Evolutionary conservation across 352 stramenopile genomes (phyloP).

Genomic region (Phytophthora foliorum): DNA sequence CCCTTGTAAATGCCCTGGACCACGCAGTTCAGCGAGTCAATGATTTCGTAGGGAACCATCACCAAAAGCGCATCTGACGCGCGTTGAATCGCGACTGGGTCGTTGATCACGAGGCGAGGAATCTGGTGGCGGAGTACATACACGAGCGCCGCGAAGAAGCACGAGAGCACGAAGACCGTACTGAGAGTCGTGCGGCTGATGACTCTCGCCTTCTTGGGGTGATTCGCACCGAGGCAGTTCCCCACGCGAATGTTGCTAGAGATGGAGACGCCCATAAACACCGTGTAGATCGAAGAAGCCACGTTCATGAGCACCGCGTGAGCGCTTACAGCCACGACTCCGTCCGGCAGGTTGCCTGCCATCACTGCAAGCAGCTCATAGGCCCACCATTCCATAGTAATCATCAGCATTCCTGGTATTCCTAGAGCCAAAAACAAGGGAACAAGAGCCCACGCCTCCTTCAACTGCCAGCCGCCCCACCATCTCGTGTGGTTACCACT

Average conservation of each 20-base stretch:
- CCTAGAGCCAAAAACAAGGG: conserved; percentile 66
- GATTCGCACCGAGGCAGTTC: conserved; percentile 84
- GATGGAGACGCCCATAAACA: conserved; percentile 77
- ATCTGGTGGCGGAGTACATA: conserved; percentile 59
- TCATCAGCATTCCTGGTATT: conserved; percentile 61
- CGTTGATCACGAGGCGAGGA: conserved; percentile 63
- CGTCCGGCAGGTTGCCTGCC: conserved; percentile 72
- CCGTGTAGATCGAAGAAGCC: conserved; percentile 68
- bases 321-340: conserved; percentile 75
- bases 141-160: conserved; percentile 48
- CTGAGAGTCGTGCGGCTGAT: conserved; percentile 57
- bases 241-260: conserved; percentile 81
- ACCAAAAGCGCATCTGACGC: conserved; percentile 67
- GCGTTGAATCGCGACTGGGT: conserved; percentile 53
- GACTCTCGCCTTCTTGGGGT: conserved; percentile 68
- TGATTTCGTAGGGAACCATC: conserved; percentile 77
- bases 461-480: conserved; percentile 63
- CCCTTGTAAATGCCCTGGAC: conserved; percentile 86
- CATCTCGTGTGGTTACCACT: conserved; percentile 44
- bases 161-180: conserved; percentile 54
- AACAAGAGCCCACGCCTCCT: conserved; percentile 47
- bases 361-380: conserved; percentile 80
- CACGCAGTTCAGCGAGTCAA: conserved; percentile 79
- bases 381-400: conserved; percentile 85
- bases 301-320: conserved; percentile 84